Conservation (phyloP, 2,329 filamentous ascomycete genomes). For the Fusarium odoratissimum region DNA sequence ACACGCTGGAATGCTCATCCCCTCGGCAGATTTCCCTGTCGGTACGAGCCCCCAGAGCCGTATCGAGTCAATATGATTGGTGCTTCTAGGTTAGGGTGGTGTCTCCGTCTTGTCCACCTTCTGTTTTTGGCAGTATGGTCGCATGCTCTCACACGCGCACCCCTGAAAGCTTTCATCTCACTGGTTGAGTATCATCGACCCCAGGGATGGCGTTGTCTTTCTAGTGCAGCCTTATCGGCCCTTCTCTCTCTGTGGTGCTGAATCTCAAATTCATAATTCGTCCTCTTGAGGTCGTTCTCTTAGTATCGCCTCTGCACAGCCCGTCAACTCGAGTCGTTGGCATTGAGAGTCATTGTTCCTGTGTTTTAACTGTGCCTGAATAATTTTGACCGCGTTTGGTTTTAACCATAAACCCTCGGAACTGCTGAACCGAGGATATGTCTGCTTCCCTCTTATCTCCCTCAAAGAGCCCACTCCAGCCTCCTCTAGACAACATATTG, state of each 20-base stretch:
- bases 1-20: conserved; percentile 37
- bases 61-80: conserved; percentile 50
- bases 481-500: conserved; percentile 47
- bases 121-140: conserved; percentile 51
- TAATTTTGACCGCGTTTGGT: conserved; percentile 3
- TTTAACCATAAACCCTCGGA: conserved; percentile 20
- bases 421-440: conserved; percentile 25
- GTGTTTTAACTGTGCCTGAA: conserved; percentile 16
- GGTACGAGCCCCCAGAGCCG: conserved; percentile 36
- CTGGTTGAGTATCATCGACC: conserved; percentile 40
- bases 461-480: conserved; percentile 43
- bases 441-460: conserved; percentile 42
- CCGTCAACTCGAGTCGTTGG: not conserved
- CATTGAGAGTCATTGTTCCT: conserved; percentile 1
- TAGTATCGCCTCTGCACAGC: conserved; percentile 26
- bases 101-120: conserved; percentile 51
- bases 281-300: conserved; percentile 5
- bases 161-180: conserved; percentile 43
- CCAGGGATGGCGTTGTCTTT: conserved; percentile 38
- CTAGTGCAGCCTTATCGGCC: conserved; percentile 40
- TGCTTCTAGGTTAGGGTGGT: conserved; percentile 45
- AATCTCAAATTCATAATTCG: conserved; percentile 29
- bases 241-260: conserved; percentile 38
- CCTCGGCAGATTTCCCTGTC: conserved; percentile 45
- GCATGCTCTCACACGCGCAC: conserved; percentile 49